Evolutionary conservation across 768 basidiomycete species (phyloP), one percentile per base, ranked within the genome.

Genomic region (Dioszegia crocea): DNA sequence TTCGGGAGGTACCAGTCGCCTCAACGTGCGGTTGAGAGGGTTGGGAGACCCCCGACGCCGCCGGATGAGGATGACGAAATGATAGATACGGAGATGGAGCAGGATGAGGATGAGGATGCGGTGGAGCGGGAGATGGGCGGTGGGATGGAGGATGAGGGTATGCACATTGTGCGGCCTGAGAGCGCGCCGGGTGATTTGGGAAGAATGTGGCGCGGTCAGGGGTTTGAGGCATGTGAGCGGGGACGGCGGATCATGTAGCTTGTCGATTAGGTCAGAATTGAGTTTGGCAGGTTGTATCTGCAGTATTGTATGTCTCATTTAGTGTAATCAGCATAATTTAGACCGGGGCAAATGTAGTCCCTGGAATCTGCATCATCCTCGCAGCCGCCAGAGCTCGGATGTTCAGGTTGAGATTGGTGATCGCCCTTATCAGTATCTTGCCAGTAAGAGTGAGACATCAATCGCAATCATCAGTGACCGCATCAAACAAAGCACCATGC

Each of bases 1-100:
- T 30, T n/a, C 4, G 30, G 16, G 3, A 19, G 51, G 23, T 53
- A 33, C 17, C 51, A 53, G 39, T 53, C 51, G 9, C 51, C 51
- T 5, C 33, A 33, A 14, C 33, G 33, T 19, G 49, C 23, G 3
- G n/a, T 19, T 21, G 38, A 36, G 9, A 29, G 51, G 39, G 39
- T 53, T 8, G 36, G 26, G 11, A 39, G 51, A 40, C 36, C 24
- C 3, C 21, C 36, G 5, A 40, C 36, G 12, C 51, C 51, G 5
- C 51, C 51, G 14, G 51, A 40, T 17, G 51, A 53, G 38, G 51
- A 53, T 40, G 51, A 53, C 24, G 51, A 53, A 23, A 53, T 53
- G 51, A 41, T 39, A 8, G 51, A 53, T 10, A 36, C 14, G 38
- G 51, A 41, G 24, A 53, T 53, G 51, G 49, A 19, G 49, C 10